phyloP scores from a whole-genome alignment of 1,139 yeast genomes.

The Groenewaldozyma sp. region DNA sequence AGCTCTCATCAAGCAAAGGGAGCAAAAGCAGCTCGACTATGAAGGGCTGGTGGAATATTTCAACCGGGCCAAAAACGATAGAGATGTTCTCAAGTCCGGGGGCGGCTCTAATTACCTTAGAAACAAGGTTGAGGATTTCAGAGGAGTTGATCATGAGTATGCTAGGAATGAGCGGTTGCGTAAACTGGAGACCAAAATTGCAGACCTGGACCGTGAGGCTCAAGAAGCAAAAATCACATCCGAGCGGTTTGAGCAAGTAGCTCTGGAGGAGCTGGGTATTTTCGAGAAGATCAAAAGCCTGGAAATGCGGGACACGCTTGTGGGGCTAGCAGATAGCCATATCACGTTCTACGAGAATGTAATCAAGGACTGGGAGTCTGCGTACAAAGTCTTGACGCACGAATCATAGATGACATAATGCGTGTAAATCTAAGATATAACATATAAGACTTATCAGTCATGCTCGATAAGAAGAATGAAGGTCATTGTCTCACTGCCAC shows the following conservation, averaged over 20 bases:
- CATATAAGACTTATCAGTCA: too few relatives aligned
- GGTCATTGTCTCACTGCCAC: too few relatives aligned
- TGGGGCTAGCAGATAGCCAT: constrained; percentile 65
- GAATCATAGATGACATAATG: background rate
- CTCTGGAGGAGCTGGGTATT: constrained; percentile 62
- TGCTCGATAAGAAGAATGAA: too few relatives aligned
- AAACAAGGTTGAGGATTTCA: constrained; percentile 47
- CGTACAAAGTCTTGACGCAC: constrained; percentile 11
- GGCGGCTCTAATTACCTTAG: constrained; percentile 45
- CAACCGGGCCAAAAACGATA: constrained; percentile 58
- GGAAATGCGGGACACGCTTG: constrained; percentile 65
- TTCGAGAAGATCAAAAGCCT: constrained; percentile 74
- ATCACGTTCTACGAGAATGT: constrained; percentile 66
- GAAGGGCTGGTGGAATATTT: constrained; percentile 79
- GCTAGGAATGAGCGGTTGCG: constrained; percentile 44
- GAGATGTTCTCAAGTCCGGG: constrained; percentile 47
- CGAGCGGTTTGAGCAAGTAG: constrained; percentile 57
- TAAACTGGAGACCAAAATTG: constrained; percentile 49
- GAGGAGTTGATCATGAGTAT: constrained; percentile 52
- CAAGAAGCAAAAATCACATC: constrained; percentile 63
- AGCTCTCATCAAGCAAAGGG: constrained; percentile 70
- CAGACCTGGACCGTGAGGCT: constrained; percentile 45
- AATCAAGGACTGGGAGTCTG: constrained; percentile 55
- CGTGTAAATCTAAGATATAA: background rate
- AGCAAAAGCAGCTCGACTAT: constrained; percentile 82